Evolutionary conservation across 2,329 filamentous ascomycete species (phyloP).

Genomic region (Fusarium stilboides): DNA sequence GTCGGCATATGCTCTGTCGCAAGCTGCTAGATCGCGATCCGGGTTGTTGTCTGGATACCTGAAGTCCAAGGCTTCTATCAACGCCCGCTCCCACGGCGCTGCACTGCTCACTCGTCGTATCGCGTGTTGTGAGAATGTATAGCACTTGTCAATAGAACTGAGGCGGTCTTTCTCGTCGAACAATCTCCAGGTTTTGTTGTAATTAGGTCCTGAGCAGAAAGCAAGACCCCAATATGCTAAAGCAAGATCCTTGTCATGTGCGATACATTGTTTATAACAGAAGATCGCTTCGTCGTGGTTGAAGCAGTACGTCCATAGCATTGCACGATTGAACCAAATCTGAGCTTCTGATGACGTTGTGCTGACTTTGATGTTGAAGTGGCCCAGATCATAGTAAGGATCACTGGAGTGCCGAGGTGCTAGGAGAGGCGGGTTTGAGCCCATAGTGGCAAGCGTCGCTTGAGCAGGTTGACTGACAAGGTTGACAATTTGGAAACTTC

Average conservation of each 20-base stretch:
- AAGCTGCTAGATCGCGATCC: slow-evolving; percentile 18
- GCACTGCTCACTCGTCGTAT: not conserved
- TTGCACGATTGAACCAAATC: slow-evolving; percentile 78
- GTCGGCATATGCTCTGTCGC: slow-evolving; percentile 55
- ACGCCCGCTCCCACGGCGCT: slow-evolving; percentile 65
- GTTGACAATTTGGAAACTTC: not conserved
- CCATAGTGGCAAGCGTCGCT: slow-evolving; percentile 13
- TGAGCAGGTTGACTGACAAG: no score
- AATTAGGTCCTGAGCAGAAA: slow-evolving; percentile 81
- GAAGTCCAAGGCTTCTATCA: slow-evolving; percentile 73
- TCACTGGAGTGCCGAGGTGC: slow-evolving; percentile 2
- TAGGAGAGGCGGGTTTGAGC: not conserved
- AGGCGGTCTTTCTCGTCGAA: slow-evolving; percentile 75
- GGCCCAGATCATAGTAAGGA: slow-evolving; percentile 31
- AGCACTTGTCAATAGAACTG: slow-evolving; percentile 16
- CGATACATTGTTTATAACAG: slow-evolving; percentile 75
- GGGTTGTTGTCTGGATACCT: slow-evolving; percentile 66
- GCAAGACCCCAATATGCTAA: slow-evolving; percentile 81
- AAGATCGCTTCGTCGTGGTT: slow-evolving; percentile 79
- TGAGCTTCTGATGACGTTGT: slow-evolving; percentile 54
- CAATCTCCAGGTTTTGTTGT: slow-evolving; percentile 82
- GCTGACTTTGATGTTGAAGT: slow-evolving; percentile 21
- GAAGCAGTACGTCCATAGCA: slow-evolving; percentile 83
- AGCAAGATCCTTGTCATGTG: slow-evolving; percentile 67
- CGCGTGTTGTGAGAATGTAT: slow-evolving; percentile 17